phyloP scores from a whole-genome alignment of 1,284 basidiomycete genomes.

The Ceratobasidium papillatum region DNA sequence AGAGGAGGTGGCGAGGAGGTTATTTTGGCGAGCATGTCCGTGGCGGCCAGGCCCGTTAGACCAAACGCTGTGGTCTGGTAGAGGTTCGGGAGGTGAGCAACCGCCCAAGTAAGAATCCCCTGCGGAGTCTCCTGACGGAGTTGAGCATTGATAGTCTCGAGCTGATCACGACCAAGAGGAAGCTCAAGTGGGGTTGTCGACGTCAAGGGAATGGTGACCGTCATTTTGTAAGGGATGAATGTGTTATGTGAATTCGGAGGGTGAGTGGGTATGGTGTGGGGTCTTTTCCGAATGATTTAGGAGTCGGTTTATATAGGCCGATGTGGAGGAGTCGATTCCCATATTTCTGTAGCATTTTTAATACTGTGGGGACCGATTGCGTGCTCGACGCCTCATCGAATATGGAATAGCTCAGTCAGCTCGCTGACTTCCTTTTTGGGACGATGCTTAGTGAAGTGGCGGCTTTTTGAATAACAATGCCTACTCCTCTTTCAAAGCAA shows the following conservation, averaged over 20 bases:
- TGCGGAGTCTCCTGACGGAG: slow-evolving; percentile 77
- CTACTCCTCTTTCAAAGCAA: neutral
- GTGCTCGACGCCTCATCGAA: slow-evolving; percentile 26
- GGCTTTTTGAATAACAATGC: neutral
- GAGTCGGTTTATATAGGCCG: slow-evolving; percentile 4
- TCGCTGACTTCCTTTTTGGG: neutral
- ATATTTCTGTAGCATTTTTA: slow-evolving; percentile 15
- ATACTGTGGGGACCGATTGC: slow-evolving; percentile 10
- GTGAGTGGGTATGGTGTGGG: slow-evolving; percentile 22
- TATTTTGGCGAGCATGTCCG: slow-evolving; percentile 91
- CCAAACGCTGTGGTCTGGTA: slow-evolving; percentile 96
- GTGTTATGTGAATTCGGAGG: slow-evolving; percentile 15
- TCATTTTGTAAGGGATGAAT: slow-evolving; percentile 14
- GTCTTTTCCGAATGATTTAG: slow-evolving; percentile 1
- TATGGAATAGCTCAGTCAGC: slow-evolving; percentile 39
- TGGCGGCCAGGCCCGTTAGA: slow-evolving; percentile 87
- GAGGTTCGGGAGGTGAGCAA: slow-evolving; percentile 78
- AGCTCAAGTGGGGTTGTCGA: slow-evolving; percentile 56
- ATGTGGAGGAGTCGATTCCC: neutral
- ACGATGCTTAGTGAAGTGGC: neutral
- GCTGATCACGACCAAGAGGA: slow-evolving; percentile 70
- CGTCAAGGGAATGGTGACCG: slow-evolving; percentile 28
- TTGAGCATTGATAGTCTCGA: slow-evolving; percentile 76
- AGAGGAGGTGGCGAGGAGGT: slow-evolving; percentile 69
- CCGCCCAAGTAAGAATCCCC: slow-evolving; percentile 84